Evolutionary conservation across 495 filamentous ascomycete species (phyloP).

Genomic region (Cairneyella variabilis): DNA sequence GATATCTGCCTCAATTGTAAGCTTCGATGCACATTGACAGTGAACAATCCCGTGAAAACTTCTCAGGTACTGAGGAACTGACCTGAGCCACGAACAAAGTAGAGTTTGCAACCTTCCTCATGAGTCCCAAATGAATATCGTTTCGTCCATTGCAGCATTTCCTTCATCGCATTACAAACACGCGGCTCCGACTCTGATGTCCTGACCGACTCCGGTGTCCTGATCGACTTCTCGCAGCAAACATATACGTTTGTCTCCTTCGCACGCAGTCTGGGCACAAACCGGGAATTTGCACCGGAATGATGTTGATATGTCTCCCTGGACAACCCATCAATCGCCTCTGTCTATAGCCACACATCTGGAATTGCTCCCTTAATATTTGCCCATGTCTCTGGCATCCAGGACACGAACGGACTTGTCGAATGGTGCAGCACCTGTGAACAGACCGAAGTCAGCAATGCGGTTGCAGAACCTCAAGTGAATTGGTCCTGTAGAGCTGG

Average conservation of each 20-base stretch:
- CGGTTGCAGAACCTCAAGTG: not conserved
- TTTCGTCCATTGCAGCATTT: too few species aligned
- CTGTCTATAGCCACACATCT: not conserved
- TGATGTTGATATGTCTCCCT: not conserved
- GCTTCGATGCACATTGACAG: too few species aligned
- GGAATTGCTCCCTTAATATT: not conserved
- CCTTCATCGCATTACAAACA: not conserved
- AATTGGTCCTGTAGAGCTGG: too few species aligned
- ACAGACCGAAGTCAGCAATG: not conserved
- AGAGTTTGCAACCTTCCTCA: too few species aligned
- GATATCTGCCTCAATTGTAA: too few species aligned
- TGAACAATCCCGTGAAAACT: too few species aligned
- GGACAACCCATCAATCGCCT: not conserved
- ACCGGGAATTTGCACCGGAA: not conserved
- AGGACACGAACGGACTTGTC: not conserved
- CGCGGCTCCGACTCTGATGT: not conserved
- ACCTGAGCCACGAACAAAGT: too few species aligned
- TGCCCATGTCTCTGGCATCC: slow-evolving; percentile 5
- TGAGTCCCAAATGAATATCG: too few species aligned
- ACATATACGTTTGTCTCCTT: not conserved
- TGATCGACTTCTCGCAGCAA: not conserved
- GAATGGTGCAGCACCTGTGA: not conserved
- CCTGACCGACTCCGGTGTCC: not conserved
- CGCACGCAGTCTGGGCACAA: slow-evolving; percentile 1
- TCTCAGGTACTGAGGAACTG: too few species aligned